Evolutionary conservation across 2,329 filamentous ascomycete species (phyloP).

Genomic region (Fusarium compactum): DNA sequence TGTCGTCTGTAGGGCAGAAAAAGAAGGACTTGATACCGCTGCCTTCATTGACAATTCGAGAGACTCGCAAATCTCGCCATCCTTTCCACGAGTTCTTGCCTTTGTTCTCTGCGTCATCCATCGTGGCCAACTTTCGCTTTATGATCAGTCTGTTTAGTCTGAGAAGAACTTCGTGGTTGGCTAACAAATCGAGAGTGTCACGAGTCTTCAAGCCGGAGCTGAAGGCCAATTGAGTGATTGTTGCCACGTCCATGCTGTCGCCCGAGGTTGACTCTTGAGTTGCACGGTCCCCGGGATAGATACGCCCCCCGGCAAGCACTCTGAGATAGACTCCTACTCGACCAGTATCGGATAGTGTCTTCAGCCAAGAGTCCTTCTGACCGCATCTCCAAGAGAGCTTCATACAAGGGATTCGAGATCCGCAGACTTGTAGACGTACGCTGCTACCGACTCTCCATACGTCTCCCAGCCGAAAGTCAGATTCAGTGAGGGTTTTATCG

Average conservation of each 20-base stretch:
- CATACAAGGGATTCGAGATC: constrained; percentile 18
- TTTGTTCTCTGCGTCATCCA: neutral
- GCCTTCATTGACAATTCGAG: neutral
- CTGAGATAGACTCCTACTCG: constrained; percentile 2
- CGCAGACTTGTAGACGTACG: constrained; percentile 17
- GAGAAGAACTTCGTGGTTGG: constrained; percentile 1
- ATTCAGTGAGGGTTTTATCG: neutral
- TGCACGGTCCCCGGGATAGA: constrained; percentile 8
- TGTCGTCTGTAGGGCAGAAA: neutral
- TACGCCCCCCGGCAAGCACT: neutral
- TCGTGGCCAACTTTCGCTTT: neutral
- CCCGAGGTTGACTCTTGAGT: constrained; percentile 2
- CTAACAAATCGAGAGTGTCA: constrained; percentile 4
- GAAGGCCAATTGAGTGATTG: constrained; percentile 1
- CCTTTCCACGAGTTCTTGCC: constrained; percentile 1
- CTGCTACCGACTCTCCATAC: constrained; percentile 10
- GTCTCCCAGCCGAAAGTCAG: constrained; percentile 11
- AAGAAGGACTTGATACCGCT: constrained; percentile 1
- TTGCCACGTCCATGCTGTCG: constrained; percentile 5
- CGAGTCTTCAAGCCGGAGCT: constrained; percentile 4
- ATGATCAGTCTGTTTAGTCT: neutral
- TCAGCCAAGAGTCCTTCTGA: constrained; percentile 18
- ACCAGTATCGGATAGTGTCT: constrained; percentile 2
- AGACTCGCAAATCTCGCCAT: constrained; percentile 5
- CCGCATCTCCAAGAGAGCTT: constrained; percentile 21